Evolutionary conservation across 768 basidiomycete genomes (phyloP), one percentile per base, ranked within the genome.

Genomic region (Leucogyrophana mollusca): DNA sequence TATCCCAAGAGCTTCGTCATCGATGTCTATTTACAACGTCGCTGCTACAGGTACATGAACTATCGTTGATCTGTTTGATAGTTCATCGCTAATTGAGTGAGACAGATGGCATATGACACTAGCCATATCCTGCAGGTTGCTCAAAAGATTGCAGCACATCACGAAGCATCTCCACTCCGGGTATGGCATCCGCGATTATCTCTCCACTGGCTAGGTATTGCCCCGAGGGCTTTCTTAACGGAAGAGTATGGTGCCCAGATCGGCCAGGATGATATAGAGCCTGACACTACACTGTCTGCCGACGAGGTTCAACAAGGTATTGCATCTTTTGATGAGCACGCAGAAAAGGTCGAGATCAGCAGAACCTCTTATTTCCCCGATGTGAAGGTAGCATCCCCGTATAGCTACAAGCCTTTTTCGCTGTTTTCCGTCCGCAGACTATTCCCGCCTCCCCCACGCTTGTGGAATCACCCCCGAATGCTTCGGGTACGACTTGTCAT

Each of bases 31-130:
- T 71, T 37, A 65, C 71, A 53, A 71, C 73, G 22, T 73, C 73
- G 3, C 50, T 75, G 21, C 54, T 76, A n/a, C 73, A 77, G 68
- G 74, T 74, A 47, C 34, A 58, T 25, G 17, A 40, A 21, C 27
- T 30, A 30, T 30, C 27, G 7, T 44, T 38, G 30, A 7, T 27
- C 13, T 23, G 23, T 30, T 10, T 33, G 16, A 35, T 14, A n/a
- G n/a, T 17, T 13, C 10, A 24, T 3, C n/a, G 20, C 41, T 21
- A 9, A 25, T 23, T 30, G 4, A 14, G 4, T 9, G 14, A 30
- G 7, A 10, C 42, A 77, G 74, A 74, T 75, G 71, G 72, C 71
- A 1, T 66, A 72, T 16, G 72, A 75, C 37, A 57, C 69, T 43
- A 60, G 56, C 18, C 51, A 53, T 13, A 72, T 70, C 17, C 50